phyloP scores from a whole-genome alignment of 495 filamentous ascomycete species.

The Penicillium manginii region DNA sequence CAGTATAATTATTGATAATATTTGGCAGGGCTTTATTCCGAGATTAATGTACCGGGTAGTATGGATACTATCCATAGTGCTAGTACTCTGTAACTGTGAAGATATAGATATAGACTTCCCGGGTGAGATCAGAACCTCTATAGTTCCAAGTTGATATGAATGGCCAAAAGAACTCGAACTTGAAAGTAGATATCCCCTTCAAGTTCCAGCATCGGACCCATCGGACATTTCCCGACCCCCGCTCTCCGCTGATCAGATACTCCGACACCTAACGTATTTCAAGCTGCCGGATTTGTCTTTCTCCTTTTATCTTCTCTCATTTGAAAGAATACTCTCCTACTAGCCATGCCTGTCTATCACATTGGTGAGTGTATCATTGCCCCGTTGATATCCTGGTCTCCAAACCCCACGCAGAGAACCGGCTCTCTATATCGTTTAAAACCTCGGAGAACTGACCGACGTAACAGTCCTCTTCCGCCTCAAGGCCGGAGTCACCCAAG shows the following conservation, averaged over 20 bases:
- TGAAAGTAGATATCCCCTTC: too few species aligned
- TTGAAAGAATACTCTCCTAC: neutral
- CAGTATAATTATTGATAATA: too few species aligned
- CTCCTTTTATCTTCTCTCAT: neutral
- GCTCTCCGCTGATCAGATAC: neutral
- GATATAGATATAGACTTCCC: too few species aligned
- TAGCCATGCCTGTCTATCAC: constrained; percentile 40
- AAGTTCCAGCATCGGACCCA: neutral
- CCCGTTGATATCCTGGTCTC: neutral
- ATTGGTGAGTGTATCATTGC: constrained; percentile 27
- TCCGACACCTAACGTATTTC: too few species aligned
- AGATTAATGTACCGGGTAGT: too few species aligned
- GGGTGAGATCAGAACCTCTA: too few species aligned
- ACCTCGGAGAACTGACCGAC: constrained; percentile 13
- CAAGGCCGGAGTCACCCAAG: constrained; percentile 38
- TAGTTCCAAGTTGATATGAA: too few species aligned
- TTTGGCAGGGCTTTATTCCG: too few species aligned
- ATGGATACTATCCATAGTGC: too few species aligned
- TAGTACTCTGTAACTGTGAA: too few species aligned
- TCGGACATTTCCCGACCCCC: constrained; percentile 20
- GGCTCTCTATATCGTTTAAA: neutral
- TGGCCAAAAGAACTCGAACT: too few species aligned
- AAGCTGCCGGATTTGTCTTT: neutral
- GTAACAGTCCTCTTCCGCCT: constrained; percentile 47
- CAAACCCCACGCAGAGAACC: neutral